phyloP scores from a whole-genome alignment of 2,329 filamentous ascomycete genomes.

The Paecilomyces fulvus region DNA sequence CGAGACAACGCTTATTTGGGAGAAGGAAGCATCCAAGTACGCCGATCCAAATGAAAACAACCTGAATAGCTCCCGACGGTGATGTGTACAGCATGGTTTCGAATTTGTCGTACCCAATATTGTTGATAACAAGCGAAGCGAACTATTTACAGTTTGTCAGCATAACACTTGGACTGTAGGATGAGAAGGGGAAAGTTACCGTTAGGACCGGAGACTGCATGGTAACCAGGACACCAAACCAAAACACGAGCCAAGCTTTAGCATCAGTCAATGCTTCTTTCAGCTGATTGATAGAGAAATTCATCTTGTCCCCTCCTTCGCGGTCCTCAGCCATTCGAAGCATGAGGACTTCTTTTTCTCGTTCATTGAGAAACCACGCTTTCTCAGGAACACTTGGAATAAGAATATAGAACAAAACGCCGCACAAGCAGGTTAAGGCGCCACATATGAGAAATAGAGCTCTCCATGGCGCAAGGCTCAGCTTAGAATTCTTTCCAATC shows the following conservation, averaged over 20 bases:
- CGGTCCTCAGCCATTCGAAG: conserved; percentile 28
- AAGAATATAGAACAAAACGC: conserved; percentile 38
- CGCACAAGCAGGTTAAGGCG: conserved; percentile 36
- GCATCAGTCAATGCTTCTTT: conserved; percentile 37
- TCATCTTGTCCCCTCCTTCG: conserved; percentile 36
- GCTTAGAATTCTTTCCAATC: conserved; percentile 37
- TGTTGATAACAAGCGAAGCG: conserved; percentile 43
- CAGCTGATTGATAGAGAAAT: conserved; percentile 38
- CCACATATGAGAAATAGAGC: conserved; percentile 44
- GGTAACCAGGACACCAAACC: conserved; percentile 40
- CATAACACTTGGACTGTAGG: not conserved
- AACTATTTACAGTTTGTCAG: conserved; percentile 25
- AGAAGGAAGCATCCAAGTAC: conserved; percentile 31
- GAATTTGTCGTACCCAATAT: conserved; percentile 36
- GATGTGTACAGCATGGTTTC: conserved; percentile 42
- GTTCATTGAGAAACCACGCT: conserved; percentile 42
- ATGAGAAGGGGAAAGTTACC: conserved; percentile 10
- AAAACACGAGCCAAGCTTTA: conserved; percentile 39
- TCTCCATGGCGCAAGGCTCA: conserved; percentile 39
- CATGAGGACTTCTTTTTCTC: conserved; percentile 37
- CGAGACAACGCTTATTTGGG: conserved; percentile 31
- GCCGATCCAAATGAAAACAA: conserved; percentile 40
- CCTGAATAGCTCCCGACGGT: conserved; percentile 42
- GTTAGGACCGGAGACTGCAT: conserved; percentile 41
- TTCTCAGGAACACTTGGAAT: conserved; percentile 41